Percentiles rank a stretch among this genome's conserved stretches.
Conservation (phyloP, 441 rosid genomes). For the Adansonia grandidieri region DNA sequence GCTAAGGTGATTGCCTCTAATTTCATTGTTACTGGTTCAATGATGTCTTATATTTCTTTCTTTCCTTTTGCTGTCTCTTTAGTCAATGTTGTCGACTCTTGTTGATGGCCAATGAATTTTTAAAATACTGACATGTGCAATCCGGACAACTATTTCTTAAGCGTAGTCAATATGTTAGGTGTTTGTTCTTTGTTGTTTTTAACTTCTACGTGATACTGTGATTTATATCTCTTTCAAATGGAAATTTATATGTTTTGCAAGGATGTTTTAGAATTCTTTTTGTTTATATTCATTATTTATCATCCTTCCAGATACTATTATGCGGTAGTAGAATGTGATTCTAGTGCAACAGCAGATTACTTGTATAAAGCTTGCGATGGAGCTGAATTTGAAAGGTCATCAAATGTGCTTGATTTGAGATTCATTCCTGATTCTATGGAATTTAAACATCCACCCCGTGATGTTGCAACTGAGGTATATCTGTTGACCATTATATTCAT, state of each 20-base stretch:
- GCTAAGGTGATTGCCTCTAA: slow-evolving; percentile 44
- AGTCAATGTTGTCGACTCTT: background rate
- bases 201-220: background rate
- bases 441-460: slow-evolving; percentile 85
- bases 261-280: background rate
- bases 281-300: slow-evolving; percentile 8
- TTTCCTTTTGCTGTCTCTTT: background rate
- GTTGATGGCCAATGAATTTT: background rate
- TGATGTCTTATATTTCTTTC: background rate
- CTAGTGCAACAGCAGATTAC: slow-evolving; percentile 76
- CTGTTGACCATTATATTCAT: background rate
- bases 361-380: slow-evolving; percentile 87
- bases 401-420: slow-evolving; percentile 94
- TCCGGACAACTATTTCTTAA: background rate
- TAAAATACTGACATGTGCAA: slow-evolving; percentile 1
- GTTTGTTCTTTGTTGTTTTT: background rate
- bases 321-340: slow-evolving; percentile 88
- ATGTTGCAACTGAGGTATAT: slow-evolving; percentile 80
- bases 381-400: slow-evolving; percentile 83
- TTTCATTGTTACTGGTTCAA: background rate
- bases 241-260: background rate
- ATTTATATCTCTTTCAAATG: background rate
- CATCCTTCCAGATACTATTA: slow-evolving; percentile 64
- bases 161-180: background rate
- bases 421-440: slow-evolving; percentile 93